phyloP scores from a whole-genome alignment of 2,329 filamentous ascomycete species.

The Aaosphaeria pasadenensis region DNA sequence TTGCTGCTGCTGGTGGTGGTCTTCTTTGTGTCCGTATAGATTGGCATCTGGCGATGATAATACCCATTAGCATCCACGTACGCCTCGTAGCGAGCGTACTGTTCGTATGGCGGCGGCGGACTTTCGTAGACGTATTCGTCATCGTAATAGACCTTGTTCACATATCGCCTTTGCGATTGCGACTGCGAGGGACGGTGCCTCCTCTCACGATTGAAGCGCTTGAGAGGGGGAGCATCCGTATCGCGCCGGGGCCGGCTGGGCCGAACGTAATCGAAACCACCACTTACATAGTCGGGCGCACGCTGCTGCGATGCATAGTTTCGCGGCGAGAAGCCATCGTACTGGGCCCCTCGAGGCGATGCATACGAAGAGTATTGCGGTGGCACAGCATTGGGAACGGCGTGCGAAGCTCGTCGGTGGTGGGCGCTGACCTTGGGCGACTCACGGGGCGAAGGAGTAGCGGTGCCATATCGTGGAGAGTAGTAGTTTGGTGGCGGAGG shows the following conservation, averaged over 20 bases:
- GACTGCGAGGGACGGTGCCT: slow-evolving; percentile 48
- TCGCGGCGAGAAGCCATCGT: slow-evolving; percentile 40
- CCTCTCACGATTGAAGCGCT: slow-evolving; percentile 41
- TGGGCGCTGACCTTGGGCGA: slow-evolving; percentile 49
- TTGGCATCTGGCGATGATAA: slow-evolving; percentile 49
- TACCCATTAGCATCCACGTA: slow-evolving; percentile 55
- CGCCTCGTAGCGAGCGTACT: slow-evolving; percentile 52
- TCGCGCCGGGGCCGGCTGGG: slow-evolving; percentile 39
- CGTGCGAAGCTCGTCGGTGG: slow-evolving; percentile 55
- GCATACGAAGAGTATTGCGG: slow-evolving; percentile 43
- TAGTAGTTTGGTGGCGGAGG: slow-evolving; percentile 47
- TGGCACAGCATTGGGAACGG: slow-evolving; percentile 30
- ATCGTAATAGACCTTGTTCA: slow-evolving; percentile 58
- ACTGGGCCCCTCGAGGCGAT: slow-evolving; percentile 36
- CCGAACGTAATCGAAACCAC: slow-evolving; percentile 43
- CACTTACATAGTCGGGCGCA: slow-evolving; percentile 65
- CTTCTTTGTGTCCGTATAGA: slow-evolving; percentile 40
- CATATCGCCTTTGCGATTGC: slow-evolving; percentile 51
- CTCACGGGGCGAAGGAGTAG: slow-evolving; percentile 46
- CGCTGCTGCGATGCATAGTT: slow-evolving; percentile 47
- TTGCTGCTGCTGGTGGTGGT: slow-evolving; percentile 35
- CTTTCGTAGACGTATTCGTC: slow-evolving; percentile 47
- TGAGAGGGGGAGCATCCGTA: slow-evolving; percentile 37
- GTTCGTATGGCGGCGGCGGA: slow-evolving; percentile 48
- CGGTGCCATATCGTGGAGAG: slow-evolving; percentile 50